Percentiles rank a stretch among this genome's conserved stretches.
phyloP scores from a whole-genome alignment of 768 basidiomycete species.

The Russula sp. region DNA sequence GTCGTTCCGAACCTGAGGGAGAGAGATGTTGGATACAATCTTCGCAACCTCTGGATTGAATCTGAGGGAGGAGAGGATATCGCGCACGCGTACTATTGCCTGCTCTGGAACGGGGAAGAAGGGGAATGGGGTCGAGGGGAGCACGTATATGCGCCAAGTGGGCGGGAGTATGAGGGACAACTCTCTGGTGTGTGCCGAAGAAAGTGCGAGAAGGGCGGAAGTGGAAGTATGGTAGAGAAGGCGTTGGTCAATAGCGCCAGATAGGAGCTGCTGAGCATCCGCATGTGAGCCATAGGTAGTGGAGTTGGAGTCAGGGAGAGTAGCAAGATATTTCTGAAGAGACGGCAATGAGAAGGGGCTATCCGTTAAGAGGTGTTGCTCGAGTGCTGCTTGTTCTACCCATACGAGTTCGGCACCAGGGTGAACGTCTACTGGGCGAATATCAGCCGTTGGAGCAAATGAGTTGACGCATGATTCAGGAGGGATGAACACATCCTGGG shows the following conservation, averaged over 20 bases:
- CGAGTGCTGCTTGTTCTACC: conserved; percentile 44
- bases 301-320: conserved; percentile 13
- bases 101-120: conserved; percentile 51
- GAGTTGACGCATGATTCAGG: conserved; percentile 35
- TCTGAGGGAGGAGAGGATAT: conserved; percentile 49
- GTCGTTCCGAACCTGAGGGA: conserved; percentile 58
- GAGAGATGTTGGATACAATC: conserved; percentile 60
- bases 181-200: conserved; percentile 31
- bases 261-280: conserved; percentile 7
- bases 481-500: conserved; percentile 43
- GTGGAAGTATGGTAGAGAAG: conserved; percentile 38
- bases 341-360: conserved; percentile 6
- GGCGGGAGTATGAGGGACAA: conserved; percentile 62
- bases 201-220: conserved; percentile 47
- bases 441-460: background rate
- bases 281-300: background rate
- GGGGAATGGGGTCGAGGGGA: conserved; percentile 44
- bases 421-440: conserved; percentile 22
- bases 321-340: conserved; percentile 7
- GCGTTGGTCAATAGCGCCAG: conserved; percentile 22
- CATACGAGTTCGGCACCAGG: conserved; percentile 24
- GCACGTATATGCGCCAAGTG: conserved; percentile 62
- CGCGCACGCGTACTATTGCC: conserved; percentile 47
- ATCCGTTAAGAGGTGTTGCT: conserved; percentile 27
- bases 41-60: conserved; percentile 66